phyloP scores from a whole-genome alignment of 176 grass and related monocot genomes.

The Thalia dealbata region DNA sequence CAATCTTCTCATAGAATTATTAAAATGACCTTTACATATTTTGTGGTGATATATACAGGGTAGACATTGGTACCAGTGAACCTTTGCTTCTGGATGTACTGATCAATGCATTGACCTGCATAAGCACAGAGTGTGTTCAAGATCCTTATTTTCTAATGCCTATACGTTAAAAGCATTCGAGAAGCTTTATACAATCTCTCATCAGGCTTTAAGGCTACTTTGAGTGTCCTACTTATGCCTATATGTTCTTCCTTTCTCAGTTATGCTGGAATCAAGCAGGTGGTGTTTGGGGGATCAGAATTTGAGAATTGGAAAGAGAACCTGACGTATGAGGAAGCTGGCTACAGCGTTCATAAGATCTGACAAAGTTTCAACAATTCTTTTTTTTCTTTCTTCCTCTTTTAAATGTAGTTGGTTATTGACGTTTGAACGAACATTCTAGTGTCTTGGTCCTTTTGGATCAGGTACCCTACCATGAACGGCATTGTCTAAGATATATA shows the following conservation, averaged over 20 bases:
- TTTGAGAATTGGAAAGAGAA: conserved; percentile 75
- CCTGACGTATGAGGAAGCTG: conserved; percentile 61
- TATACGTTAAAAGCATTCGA: conserved; percentile 2
- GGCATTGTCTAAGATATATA: too few species aligned
- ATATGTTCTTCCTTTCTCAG: conserved; percentile 37
- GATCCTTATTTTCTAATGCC: conserved; percentile 23
- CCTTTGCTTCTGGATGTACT: conserved; percentile 77
- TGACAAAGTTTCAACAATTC: conserved; percentile 7
- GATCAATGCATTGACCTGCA: conserved; percentile 55
- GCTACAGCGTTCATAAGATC: conserved; percentile 60
- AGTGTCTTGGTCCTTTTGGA: too few species aligned
- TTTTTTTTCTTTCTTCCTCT: too few species aligned
- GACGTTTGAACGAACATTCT: too few species aligned
- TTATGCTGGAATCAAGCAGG: conserved; percentile 82
- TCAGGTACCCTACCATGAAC: too few species aligned
- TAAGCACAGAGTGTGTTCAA: conserved; percentile 83
- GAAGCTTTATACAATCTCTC: background rate
- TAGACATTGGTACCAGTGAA: conserved; percentile 86
- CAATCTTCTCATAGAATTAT: background rate
- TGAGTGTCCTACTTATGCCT: background rate
- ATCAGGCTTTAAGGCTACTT: background rate
- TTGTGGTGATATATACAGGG: conserved; percentile 52
- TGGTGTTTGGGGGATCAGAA: conserved; percentile 63
- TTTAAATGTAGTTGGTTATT: too few species aligned
- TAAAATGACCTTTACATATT: background rate